A percentile compares a stretch with the other conserved stretches of the same genome.
Conservation (phyloP, 164 flowering plant genomes). For the Tetracentron sinense region DNA sequence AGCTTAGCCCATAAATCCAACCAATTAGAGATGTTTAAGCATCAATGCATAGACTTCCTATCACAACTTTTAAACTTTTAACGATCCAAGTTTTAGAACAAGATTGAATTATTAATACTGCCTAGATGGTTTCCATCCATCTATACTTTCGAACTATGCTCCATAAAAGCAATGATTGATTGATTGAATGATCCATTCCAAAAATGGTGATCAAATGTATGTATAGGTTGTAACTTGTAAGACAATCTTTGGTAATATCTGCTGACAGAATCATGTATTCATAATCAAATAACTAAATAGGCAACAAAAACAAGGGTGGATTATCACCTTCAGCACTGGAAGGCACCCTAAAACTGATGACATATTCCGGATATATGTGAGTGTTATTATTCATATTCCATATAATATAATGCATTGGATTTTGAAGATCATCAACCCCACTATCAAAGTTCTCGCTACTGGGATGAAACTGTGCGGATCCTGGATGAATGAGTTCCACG, state of each 20-base stretch:
- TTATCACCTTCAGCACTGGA: constrained; percentile 58
- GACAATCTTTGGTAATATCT: no score
- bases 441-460: constrained; percentile 70
- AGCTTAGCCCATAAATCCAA: no score
- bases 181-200: background rate
- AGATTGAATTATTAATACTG: background rate
- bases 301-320: constrained; percentile 11
- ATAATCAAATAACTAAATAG: constrained; percentile 1
- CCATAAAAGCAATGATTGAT: background rate
- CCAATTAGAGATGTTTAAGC: background rate
- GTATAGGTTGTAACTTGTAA: no score
- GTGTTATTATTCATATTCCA: constrained; percentile 82
- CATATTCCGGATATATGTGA: constrained; percentile 80
- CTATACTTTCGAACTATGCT: background rate
- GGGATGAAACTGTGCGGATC: constrained; percentile 67
- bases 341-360: constrained; percentile 74
- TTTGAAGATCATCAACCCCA: constrained; percentile 70
- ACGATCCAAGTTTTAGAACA: background rate
- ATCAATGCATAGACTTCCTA: background rate
- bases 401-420: constrained; percentile 56
- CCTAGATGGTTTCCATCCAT: background rate
- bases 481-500: constrained; percentile 66
- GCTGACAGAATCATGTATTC: background rate
- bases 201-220: background rate
- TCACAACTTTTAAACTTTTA: background rate